Base-by-base conservation (phyloP, 2,329 filamentous ascomycete genomes). In the Alternaria arborescens region DNA sequence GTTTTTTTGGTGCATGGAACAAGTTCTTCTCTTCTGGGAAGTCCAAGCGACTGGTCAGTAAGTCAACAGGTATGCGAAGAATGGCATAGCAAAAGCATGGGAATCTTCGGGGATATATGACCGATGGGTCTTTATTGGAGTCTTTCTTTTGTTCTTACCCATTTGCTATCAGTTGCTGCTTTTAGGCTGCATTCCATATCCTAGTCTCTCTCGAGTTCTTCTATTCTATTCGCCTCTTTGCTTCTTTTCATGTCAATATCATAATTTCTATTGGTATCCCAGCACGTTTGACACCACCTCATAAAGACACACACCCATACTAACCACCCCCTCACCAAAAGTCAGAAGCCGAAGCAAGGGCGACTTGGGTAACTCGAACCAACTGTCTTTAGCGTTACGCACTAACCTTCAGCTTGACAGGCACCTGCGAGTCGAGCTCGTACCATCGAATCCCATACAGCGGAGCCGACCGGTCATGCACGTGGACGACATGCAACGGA, bases 401-500 rank as follows among this genome's bases (percentile, higher is more conserved):
- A 50, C 46, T 50, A 50, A 36, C 30, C 20, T 36, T 24, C 30
- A 38, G 46, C 46, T 50, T 24, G 46, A 50, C 32, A 38, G 32
- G 32, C 46, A 50, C 46, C 20, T 50, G 46, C 46, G 24, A 24
- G 22, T 50, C 8, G 32, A 26, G 22, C 8, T 18, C 46, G 46
- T 16, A 38, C 46, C 46, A 34, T 36, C 55, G 28, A 58, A 61
- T 61, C 59, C 59, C 38, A 41, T 28, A 38, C 55, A 26, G 36
- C 51, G 55, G 59, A 58, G 48, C 44, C 46, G 46, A 50, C 46
- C 46, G 32, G 24, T 50, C 16, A 50, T 50, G 46, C 46, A 50
- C 14, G 32, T 50, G 46, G 46, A 22, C 22, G 46, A 34, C 32
- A 36, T 50, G 32, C 22, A 50, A 6, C 46, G 24, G 46, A 24